These are phyloP conservation scores for Debaryomyces robertsiae DNA, from an alignment of 1,139 yeast species.

Conservation along the genomic window DNA sequence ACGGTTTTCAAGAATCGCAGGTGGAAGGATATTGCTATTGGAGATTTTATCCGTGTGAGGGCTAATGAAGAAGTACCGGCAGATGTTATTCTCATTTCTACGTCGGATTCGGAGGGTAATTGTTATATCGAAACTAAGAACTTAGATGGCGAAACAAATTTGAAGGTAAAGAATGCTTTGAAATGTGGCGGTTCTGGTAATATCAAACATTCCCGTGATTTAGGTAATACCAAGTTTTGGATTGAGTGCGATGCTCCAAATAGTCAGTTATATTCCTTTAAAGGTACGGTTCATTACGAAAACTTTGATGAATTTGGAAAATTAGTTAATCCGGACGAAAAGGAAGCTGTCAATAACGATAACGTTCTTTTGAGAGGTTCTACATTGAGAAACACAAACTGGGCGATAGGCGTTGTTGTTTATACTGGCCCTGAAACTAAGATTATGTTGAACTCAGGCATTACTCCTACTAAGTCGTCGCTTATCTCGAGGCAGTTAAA, in stretches of 20 bases:
- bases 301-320: slow-evolving; percentile 40
- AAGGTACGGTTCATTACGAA: slow-evolving; percentile 76
- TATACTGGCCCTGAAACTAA: slow-evolving; percentile 92
- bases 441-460: slow-evolving; percentile 90
- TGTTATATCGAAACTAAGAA: slow-evolving; percentile 94
- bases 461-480: slow-evolving; percentile 86
- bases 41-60: slow-evolving; percentile 82
- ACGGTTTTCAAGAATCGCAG: slow-evolving; percentile 63
- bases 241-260: slow-evolving; percentile 92
- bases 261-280: slow-evolving; percentile 78
- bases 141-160: slow-evolving; percentile 94
- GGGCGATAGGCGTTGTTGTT: slow-evolving; percentile 88
- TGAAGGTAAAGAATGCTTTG: slow-evolving; percentile 77
- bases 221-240: slow-evolving; percentile 76
- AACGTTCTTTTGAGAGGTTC: slow-evolving; percentile 88
- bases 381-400: slow-evolving; percentile 86
- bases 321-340: slow-evolving; percentile 47
- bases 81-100: slow-evolving; percentile 75
- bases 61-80: slow-evolving; percentile 95
- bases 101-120: slow-evolving; percentile 87
- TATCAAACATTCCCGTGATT: slow-evolving; percentile 68
- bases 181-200: slow-evolving; percentile 60
- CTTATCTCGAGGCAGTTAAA: slow-evolving; percentile 84
- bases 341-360: slow-evolving; percentile 78
- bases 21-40: slow-evolving; percentile 91